Evolutionary conservation across 2,329 filamentous ascomycete species (phyloP), one percentile per base, ranked within the genome.

Genomic region (Aureobasidium musti): DNA sequence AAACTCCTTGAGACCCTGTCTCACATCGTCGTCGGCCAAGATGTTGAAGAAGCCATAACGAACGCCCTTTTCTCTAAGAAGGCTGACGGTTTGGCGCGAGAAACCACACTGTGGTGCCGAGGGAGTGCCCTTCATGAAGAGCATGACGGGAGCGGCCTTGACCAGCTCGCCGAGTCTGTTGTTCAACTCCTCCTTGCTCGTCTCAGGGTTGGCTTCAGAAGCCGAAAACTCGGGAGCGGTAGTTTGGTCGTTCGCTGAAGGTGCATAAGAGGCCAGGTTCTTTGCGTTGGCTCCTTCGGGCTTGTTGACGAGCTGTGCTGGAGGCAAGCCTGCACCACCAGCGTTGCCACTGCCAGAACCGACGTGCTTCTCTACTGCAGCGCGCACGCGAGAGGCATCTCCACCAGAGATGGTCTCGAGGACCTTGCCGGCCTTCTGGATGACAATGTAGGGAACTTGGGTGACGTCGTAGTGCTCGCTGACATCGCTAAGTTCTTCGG

Each of bases 1-100:
- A 77, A 88, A 98, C 80, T 95, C 91, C 84, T 99, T 99, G 74
- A 99, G 81, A 0, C 95, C 95, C 80, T 98, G 94, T 68, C 95
- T 86, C 56, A 99, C 95, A 78, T 98, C 94, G 74, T 99, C 94
- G 77, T 99, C 95, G 70, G 95, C 95, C 73, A 99, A 80, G 70
- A 99, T 99, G 77, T 99, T 98, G 83, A 99, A 99, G 83, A 99
- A 99, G 23, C 95, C 95, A 77, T 98, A 99, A 77, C 96, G 92
- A 68, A 99, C 90, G 59, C 90, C 90, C 75, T 92, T 89, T 80
- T 98, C 94, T 63, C 95, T 86, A 73, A 99, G 80, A 54, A 99
- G 86, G 30, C 83, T 88, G 50, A 99, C 95, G 52, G 97, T 82
- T 80, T 97, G 92, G 71, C 94, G 84, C 71, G 91, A 96, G 80